Base-by-base conservation (phyloP, 306 rosid species). In the Vicia faba region DNA sequence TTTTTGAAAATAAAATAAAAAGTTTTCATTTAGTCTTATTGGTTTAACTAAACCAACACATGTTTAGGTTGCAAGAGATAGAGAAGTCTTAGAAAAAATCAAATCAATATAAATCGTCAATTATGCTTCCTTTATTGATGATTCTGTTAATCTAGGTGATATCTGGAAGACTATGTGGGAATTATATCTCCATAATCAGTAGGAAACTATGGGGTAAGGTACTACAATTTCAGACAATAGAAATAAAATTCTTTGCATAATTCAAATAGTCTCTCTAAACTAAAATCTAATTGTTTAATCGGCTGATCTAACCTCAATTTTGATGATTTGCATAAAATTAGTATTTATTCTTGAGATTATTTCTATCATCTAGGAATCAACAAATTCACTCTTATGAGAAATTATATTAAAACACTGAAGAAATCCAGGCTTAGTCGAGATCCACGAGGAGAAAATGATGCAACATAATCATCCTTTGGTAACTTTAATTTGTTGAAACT, bases 121-220 rank as follows among this genome's bases (percentile, higher is more conserved):
- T 29, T 38, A 38, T 58, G 29, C n/a, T 54, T 53, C 5, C 18
- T 73, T 57, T 44, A 18, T 61, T 38, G 51, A 45, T 40, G 45
- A 36, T 25, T 40, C 11, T 6, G 58, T 8, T 33, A 14, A 77
- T 36, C 33, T 60, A 91, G 91, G 96, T 86, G 71, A 91, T 91
- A 70, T 85, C 80, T 2, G 96, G 97, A 57, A 77, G 91, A 80
- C 45, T 86, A 81, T 25, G 89, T 88, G 29, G 91, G 91, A 58
- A 92, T 92, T 63, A 87, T 89, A 92, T 85, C 92, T 25, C 88
- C 89, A 29, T 93, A 89, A 70, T 93, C 83, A 43, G 89, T 89
- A 41, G 93, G 96, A 63, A 92, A 87, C 95, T 92, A 89, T 73
- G 96, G 96, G 88, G 84, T 92, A 75, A 84, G 96, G 93, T 92